A percentile compares a stretch with the other conserved stretches of the same genome.
phyloP scores from a whole-genome alignment of 345 rosid species.

The Nasturtium officinale region DNA sequence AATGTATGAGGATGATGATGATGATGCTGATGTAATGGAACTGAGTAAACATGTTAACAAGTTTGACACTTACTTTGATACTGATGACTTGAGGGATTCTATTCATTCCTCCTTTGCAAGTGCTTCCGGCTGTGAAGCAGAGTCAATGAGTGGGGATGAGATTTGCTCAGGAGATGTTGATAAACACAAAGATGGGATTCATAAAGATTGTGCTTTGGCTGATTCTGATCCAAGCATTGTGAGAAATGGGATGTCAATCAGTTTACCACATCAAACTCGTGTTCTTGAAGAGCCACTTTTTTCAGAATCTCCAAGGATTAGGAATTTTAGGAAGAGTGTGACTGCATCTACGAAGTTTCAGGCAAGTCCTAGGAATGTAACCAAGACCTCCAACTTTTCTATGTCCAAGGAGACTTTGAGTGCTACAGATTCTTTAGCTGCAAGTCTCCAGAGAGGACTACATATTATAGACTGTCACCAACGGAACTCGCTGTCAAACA shows the following conservation, averaged over 20 bases:
- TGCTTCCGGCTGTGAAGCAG: constrained; percentile 67
- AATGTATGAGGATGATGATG: constrained; percentile 52
- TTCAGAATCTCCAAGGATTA: constrained; percentile 87
- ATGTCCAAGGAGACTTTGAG: constrained; percentile 58
- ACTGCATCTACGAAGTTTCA: constrained; percentile 50
- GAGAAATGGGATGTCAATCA: constrained; percentile 41
- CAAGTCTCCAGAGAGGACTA: constrained; percentile 89
- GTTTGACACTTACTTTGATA: constrained; percentile 52
- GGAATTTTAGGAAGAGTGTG: constrained; percentile 65
- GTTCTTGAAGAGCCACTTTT: constrained; percentile 65
- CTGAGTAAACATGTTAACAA: constrained; percentile 66
- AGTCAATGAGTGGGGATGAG: constrained; percentile 63
- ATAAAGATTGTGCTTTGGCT: constrained; percentile 42
- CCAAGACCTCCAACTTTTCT: constrained; percentile 48
- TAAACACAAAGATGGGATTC: constrained; percentile 40
- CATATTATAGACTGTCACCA: constrained; percentile 77
- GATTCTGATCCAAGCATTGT: constrained; percentile 26
- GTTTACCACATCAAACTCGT: constrained; percentile 50
- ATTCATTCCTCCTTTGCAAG: constrained; percentile 59
- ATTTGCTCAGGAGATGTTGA: constrained; percentile 55
- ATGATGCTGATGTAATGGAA: constrained; percentile 61
- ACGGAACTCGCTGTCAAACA: constrained; percentile 55
- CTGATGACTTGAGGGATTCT: constrained; percentile 43
- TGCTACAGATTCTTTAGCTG: constrained; percentile 79
- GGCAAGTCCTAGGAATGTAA: constrained; percentile 52